Percentiles rank a stretch among this genome's conserved stretches.
Evolutionary conservation across 257 asterid genomes (phyloP).

Genomic region (Paraleonurus japonicus): DNA sequence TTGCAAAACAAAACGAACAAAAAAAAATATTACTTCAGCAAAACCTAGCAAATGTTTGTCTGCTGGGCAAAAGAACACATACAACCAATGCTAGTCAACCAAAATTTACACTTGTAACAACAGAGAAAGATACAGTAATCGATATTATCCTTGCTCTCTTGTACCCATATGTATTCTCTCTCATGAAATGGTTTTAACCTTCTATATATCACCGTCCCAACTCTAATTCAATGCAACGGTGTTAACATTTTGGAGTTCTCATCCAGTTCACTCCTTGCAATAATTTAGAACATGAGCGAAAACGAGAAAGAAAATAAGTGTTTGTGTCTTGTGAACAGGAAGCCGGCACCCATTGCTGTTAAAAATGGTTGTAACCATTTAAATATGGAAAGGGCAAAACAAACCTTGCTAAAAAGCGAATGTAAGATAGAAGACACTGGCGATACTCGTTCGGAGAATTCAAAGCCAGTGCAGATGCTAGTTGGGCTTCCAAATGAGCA

Average conservation of each 20-base stretch:
- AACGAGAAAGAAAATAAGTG: background rate
- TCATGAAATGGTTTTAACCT: background rate
- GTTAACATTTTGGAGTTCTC: background rate
- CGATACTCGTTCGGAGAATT: slow-evolving; percentile 86
- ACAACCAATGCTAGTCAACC: background rate
- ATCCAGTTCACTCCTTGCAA: background rate
- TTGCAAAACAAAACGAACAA: too few relatives aligned
- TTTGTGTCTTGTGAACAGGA: background rate
- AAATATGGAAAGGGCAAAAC: slow-evolving; percentile 25
- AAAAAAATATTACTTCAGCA: background rate
- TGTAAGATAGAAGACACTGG: slow-evolving; percentile 81
- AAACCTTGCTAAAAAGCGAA: slow-evolving; percentile 89
- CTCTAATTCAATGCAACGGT: background rate
- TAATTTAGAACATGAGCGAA: too few relatives aligned
- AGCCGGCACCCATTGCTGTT: background rate
- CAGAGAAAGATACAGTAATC: background rate
- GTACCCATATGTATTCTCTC: background rate
- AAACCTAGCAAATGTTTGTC: background rate
- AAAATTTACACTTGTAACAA: background rate
- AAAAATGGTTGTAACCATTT: background rate
- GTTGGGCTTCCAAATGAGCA: slow-evolving; percentile 93
- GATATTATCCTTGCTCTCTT: background rate
- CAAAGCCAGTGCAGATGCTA: slow-evolving; percentile 91
- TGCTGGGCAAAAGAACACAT: background rate
- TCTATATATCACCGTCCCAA: background rate